phyloP scores from a whole-genome alignment of 495 filamentous ascomycete genomes.

The Parmelia sp. region DNA sequence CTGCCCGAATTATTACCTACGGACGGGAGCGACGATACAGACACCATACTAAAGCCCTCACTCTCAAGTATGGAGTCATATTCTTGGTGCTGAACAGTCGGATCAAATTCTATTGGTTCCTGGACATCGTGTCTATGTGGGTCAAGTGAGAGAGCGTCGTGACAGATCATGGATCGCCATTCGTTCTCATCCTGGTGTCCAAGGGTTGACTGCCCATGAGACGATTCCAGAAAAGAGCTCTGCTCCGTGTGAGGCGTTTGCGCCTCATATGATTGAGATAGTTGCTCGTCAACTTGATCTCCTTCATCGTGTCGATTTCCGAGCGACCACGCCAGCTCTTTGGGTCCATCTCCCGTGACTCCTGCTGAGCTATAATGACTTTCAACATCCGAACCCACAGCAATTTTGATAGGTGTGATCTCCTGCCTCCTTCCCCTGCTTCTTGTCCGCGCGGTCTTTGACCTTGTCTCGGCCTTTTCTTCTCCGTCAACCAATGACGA shows the following conservation, averaged over 20 bases:
- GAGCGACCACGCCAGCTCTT: neutral
- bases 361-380: conserved; percentile 3
- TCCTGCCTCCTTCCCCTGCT: conserved; percentile 23
- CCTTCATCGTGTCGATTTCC: neutral
- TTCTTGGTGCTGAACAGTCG: conserved; percentile 42
- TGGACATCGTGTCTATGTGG: conserved; percentile 29
- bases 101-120: conserved; percentile 30
- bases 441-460: conserved; percentile 9
- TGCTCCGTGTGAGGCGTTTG: neutral
- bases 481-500: conserved; percentile 22
- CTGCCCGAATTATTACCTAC: conserved; percentile 31
- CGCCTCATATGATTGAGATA: neutral
- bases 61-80: conserved; percentile 55
- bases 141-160: conserved; percentile 32
- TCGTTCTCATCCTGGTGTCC: conserved; percentile 26
- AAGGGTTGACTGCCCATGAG: conserved; percentile 23
- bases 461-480: neutral
- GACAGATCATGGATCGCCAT: conserved; percentile 22
- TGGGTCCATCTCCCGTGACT: neutral
- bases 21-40: conserved; percentile 47
- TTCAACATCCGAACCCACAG: conserved; percentile 28
- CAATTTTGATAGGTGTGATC: conserved; percentile 24
- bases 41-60: conserved; percentile 56
- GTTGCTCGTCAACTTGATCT: neutral
- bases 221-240: neutral